A percentile compares a stretch with the other conserved stretches of the same genome.
phyloP scores from a whole-genome alignment of 2,329 filamentous ascomycete genomes.

The Eutypa lata region DNA sequence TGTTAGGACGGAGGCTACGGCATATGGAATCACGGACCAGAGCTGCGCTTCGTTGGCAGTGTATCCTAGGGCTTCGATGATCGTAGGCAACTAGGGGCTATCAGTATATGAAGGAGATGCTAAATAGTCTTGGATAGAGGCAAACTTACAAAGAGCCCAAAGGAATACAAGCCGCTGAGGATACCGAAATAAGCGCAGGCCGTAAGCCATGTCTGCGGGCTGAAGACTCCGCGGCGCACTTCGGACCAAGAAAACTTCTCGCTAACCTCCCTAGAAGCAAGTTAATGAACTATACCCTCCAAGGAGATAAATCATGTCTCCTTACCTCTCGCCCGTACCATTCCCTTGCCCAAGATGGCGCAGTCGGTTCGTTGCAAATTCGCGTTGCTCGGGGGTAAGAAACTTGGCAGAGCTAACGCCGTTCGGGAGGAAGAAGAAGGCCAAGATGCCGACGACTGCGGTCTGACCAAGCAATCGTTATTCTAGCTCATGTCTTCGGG shows the following conservation, averaged over 20 bases:
- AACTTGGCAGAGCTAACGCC: constrained; percentile 51
- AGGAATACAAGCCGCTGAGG: constrained; percentile 57
- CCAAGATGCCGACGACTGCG: constrained; percentile 47
- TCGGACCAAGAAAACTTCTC: constrained; percentile 60
- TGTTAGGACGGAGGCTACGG: constrained; percentile 54
- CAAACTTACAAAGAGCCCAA: constrained; percentile 57
- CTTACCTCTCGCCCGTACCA: constrained; percentile 32
- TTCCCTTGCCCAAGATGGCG: constrained; percentile 25
- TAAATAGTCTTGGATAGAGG: neutral
- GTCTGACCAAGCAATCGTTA: constrained; percentile 38
- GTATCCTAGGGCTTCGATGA: constrained; percentile 55
- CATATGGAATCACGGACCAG: constrained; percentile 63
- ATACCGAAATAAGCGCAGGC: constrained; percentile 61
- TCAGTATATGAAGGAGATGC: neutral
- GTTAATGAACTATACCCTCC: constrained; percentile 7
- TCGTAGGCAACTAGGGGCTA: constrained; percentile 53
- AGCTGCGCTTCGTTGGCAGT: constrained; percentile 57
- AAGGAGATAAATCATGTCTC: neutral
- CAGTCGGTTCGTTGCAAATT: constrained; percentile 44
- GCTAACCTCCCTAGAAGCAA: constrained; percentile 23
- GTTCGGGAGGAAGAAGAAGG: constrained; percentile 55
- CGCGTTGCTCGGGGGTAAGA: constrained; percentile 49
- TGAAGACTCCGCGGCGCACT: constrained; percentile 58
- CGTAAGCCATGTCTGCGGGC: constrained; percentile 60
- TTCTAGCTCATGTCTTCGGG: neutral